These are phyloP conservation scores for Rhizopus stolonifer DNA, from an alignment of 371 early-diverging fungal genomes.

Conservation along the genomic window DNA sequence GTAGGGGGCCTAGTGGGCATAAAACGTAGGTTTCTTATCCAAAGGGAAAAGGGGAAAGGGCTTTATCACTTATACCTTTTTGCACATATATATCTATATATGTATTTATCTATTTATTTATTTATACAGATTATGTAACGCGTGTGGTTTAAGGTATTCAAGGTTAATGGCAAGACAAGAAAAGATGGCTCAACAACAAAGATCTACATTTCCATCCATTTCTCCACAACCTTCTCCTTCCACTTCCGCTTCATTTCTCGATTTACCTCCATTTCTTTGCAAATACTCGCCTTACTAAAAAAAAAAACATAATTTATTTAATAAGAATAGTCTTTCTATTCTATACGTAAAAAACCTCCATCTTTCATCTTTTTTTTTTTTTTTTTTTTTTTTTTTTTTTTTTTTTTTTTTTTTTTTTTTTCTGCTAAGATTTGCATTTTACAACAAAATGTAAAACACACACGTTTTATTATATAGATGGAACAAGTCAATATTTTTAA, in stretches of 20 bases:
- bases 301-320: neutral
- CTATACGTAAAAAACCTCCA: too few species aligned
- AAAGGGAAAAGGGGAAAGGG: neutral
- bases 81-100: too few species aligned
- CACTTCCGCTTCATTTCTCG: neutral
- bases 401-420: too few species aligned
- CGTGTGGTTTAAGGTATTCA: slow-evolving; percentile 48
- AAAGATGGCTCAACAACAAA: slow-evolving; percentile 17
- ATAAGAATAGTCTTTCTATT: too few species aligned
- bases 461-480: too few species aligned
- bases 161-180: slow-evolving; percentile 44
- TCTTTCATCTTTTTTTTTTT: too few species aligned
- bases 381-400: too few species aligned
- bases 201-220: neutral
- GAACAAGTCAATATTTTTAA: too few species aligned
- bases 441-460: too few species aligned
- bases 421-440: too few species aligned
- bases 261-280: neutral
- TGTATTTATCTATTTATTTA: too few species aligned
- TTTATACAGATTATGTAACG: slow-evolving; percentile 43
- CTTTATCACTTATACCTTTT: too few species aligned
- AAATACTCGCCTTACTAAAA: neutral
- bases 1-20: slow-evolving; percentile 49
- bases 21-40: slow-evolving; percentile 36
- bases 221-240: slow-evolving; percentile 8